These are phyloP conservation scores for Podospora didyma DNA, from an alignment of 495 filamentous ascomycete species.

Conservation along the genomic window DNA sequence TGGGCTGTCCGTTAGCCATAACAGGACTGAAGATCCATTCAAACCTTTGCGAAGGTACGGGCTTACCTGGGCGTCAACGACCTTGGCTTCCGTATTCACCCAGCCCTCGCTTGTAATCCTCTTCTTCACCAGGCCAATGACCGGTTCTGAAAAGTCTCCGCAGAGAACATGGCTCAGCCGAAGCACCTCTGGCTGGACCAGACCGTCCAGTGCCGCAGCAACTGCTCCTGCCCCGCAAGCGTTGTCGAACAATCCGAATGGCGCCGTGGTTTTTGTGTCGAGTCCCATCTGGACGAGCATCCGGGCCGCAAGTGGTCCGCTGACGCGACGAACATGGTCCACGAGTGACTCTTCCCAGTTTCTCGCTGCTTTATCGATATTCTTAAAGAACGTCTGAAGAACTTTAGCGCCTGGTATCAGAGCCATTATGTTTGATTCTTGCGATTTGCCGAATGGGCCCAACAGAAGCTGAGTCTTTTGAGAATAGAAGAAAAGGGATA, in stretches of 20 bases:
- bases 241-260: slow-evolving; percentile 37
- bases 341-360: slow-evolving; percentile 24
- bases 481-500: neutral
- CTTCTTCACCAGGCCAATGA: slow-evolving; percentile 27
- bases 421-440: slow-evolving; percentile 23
- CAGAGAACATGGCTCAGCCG: slow-evolving; percentile 35
- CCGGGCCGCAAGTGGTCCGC: slow-evolving; percentile 25
- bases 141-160: slow-evolving; percentile 30
- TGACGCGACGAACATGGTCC: slow-evolving; percentile 28
- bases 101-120: slow-evolving; percentile 26
- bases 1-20: neutral
- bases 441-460: neutral
- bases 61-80: slow-evolving; percentile 36
- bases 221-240: slow-evolving; percentile 40
- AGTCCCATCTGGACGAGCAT: slow-evolving; percentile 36
- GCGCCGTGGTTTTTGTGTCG: slow-evolving; percentile 19
- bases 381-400: slow-evolving; percentile 28
- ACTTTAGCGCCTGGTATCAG: slow-evolving; percentile 9
- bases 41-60: too few relatives aligned
- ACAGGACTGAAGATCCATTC: neutral
- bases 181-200: slow-evolving; percentile 24
- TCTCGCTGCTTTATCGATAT: slow-evolving; percentile 4
- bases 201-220: slow-evolving; percentile 27
- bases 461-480: neutral
- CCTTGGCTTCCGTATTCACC: slow-evolving; percentile 27